phyloP scores from a whole-genome alignment of 768 basidiomycete species.

The Leccinum variicolor region DNA sequence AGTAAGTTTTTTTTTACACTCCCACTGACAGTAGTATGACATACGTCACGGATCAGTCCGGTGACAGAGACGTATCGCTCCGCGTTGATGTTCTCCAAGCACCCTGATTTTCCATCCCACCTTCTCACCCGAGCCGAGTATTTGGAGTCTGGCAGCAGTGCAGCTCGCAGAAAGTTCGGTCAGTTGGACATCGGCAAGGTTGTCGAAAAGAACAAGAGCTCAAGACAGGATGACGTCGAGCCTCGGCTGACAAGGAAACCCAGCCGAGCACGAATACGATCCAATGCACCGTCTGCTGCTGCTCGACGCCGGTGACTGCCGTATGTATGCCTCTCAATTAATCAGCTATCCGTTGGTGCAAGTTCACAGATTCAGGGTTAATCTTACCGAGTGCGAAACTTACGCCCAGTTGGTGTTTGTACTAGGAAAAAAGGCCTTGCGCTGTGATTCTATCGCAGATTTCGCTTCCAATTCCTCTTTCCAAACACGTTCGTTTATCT shows the following conservation, averaged over 20 bases:
- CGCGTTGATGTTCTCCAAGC: slow-evolving; percentile 55
- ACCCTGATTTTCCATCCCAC: slow-evolving; percentile 46
- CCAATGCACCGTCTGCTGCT: slow-evolving; percentile 12
- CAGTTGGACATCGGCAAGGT: slow-evolving; percentile 46
- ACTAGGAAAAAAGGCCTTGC: background rate
- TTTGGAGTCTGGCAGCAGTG: slow-evolving; percentile 74
- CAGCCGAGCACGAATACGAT: slow-evolving; percentile 26
- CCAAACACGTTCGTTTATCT: slow-evolving; percentile 9
- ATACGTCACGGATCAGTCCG: slow-evolving; percentile 42
- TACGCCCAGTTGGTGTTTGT: background rate
- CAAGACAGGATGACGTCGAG: slow-evolving; percentile 21
- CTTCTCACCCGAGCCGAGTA: slow-evolving; percentile 82
- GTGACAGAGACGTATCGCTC: slow-evolving; percentile 63
- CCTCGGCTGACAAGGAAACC: slow-evolving; percentile 26
- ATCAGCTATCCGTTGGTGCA: slow-evolving; percentile 4
- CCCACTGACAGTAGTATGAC: slow-evolving; percentile 14
- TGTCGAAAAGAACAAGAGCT: slow-evolving; percentile 23
- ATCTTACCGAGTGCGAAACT: slow-evolving; percentile 6
- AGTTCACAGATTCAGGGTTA: slow-evolving; percentile 21
- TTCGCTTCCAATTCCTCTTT: slow-evolving; percentile 4
- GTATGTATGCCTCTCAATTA: background rate
- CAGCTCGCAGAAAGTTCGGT: slow-evolving; percentile 71
- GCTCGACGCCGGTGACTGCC: slow-evolving; percentile 29
- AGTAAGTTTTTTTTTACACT: slow-evolving; percentile 51
- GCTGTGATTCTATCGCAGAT: slow-evolving; percentile 1